These are phyloP conservation scores for Kokia cookei DNA, from an alignment of 441 rosid genomes.

Conservation along the genomic window DNA sequence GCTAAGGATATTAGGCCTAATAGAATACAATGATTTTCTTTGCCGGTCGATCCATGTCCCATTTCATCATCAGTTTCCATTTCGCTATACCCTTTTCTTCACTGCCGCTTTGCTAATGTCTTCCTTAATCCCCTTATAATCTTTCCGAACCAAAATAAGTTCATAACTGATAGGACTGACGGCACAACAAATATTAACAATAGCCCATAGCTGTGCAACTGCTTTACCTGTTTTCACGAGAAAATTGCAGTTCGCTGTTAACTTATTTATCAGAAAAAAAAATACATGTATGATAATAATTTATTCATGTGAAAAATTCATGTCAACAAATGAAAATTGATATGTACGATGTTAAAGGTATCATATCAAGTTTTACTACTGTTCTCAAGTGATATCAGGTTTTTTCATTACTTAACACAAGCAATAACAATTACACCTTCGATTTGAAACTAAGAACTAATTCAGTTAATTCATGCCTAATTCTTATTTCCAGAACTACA, in stretches of 20 bases:
- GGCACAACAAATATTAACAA: constrained; percentile 31
- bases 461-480: background rate
- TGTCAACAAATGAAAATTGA: background rate
- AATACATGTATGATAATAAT: no score
- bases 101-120: constrained; percentile 20
- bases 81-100: background rate
- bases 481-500: background rate
- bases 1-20: background rate
- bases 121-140: constrained; percentile 32
- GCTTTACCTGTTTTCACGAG: constrained; percentile 30
- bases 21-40: background rate
- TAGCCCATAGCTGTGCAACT: constrained; percentile 27
- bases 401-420: background rate
- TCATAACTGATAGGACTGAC: constrained; percentile 26
- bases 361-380: background rate
- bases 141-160: constrained; percentile 40
- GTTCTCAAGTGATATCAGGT: background rate
- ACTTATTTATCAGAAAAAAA: background rate
- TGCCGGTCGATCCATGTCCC: constrained; percentile 5
- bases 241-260: background rate
- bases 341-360: background rate
- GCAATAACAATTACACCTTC: background rate
- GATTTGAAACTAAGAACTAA: background rate
- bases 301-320: background rate
- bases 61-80: background rate